Conservation (phyloP, 371 early-diverging fungal species). For the Mucor sp. region DNA sequence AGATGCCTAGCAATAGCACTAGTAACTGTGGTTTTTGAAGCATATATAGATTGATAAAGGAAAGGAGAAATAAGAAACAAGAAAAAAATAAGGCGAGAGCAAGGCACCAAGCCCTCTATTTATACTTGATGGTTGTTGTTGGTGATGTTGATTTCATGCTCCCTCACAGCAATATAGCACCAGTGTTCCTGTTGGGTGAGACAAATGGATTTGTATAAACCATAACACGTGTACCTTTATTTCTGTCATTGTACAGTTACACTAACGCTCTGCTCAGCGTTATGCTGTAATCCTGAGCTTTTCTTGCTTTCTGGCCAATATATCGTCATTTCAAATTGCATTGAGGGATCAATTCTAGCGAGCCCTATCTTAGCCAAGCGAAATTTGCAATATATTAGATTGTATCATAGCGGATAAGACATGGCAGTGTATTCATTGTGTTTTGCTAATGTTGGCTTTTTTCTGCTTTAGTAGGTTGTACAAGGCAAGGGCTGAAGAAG, state of each 20-base stretch:
- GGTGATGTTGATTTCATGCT: neutral
- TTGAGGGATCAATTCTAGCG: neutral
- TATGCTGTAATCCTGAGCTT: neutral
- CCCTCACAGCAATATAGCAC: neutral
- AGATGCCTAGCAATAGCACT: neutral
- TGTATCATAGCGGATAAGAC: neutral
- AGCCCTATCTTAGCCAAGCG: neutral
- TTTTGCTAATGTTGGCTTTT: neutral
- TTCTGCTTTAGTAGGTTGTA: neutral
- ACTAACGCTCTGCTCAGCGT: neutral
- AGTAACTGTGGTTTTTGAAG: neutral
- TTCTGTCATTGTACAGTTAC: neutral
- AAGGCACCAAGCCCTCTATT: neutral
- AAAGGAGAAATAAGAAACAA: neutral
- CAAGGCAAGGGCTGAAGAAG: neutral
- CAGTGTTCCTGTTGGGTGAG: neutral
- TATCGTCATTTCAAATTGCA: neutral
- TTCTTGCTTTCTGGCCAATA: neutral
- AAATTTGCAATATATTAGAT: neutral
- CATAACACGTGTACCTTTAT: slow-evolving; percentile 1
- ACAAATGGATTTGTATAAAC: neutral
- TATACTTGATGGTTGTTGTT: neutral
- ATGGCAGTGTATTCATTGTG: neutral
- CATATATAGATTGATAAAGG: neutral
- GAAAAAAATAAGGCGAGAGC: neutral